Conservation (phyloP, 495 filamentous ascomycete genomes). For the Staphylotrichum longicolle region DNA sequence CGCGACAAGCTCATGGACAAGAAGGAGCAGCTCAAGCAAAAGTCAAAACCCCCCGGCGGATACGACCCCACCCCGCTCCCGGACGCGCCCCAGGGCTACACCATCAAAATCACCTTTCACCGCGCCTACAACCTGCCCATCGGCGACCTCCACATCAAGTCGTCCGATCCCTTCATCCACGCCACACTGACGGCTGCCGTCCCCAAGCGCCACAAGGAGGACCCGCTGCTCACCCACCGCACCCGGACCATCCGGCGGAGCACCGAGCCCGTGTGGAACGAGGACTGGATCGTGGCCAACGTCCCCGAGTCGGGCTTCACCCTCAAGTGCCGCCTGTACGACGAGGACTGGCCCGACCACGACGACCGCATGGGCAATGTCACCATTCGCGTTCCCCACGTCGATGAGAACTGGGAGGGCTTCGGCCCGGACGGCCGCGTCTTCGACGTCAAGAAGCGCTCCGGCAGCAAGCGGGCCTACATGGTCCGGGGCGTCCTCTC, state of each 20-base stretch:
- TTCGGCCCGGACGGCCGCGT: constrained; percentile 54
- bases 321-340: constrained; percentile 78
- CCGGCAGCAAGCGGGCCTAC: constrained; percentile 83
- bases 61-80: constrained; percentile 78
- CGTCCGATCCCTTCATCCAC: constrained; percentile 79
- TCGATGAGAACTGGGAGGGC: constrained; percentile 66
- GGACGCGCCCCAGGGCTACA: constrained; percentile 69
- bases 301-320: constrained; percentile 73
- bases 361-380: constrained; percentile 86
- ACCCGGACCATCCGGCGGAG: constrained; percentile 70
- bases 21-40: constrained; percentile 55
- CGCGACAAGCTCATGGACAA: constrained; percentile 53
- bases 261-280: constrained; percentile 75
- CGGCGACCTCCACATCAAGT: constrained; percentile 70
- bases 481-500: constrained; percentile 60
- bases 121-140: constrained; percentile 75
- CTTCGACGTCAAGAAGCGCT: constrained; percentile 76
- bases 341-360: constrained; percentile 84
- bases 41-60: constrained; percentile 69
- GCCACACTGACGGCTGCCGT: constrained; percentile 64
- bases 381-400: constrained; percentile 56
- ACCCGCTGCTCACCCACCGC: constrained; percentile 66
- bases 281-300: constrained; percentile 83
- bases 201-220: constrained; percentile 74
- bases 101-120: constrained; percentile 81